Conservation (phyloP, 352 stramenopile genomes). For the Pythium graminicola region DNA sequence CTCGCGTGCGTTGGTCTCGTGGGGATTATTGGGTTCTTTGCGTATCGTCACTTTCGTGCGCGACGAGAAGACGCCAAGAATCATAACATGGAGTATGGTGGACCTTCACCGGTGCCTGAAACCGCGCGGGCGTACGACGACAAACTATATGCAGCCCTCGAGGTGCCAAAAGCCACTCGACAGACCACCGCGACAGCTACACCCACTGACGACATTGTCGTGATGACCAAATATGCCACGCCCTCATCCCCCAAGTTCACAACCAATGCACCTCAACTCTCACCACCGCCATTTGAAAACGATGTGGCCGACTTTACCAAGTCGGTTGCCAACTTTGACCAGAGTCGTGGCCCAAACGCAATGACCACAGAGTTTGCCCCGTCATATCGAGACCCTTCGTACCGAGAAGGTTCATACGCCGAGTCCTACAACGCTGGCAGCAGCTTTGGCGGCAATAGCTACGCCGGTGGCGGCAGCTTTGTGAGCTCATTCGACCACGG, state of each 20-base stretch:
- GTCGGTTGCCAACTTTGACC: conserved; percentile 43
- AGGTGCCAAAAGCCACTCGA: conserved; percentile 10
- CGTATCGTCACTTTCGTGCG: conserved; percentile 20
- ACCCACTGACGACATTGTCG: conserved; percentile 18
- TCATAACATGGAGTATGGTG: conserved; percentile 15
- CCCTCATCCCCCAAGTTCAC: conserved; percentile 24
- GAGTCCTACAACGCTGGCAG: conserved; percentile 64
- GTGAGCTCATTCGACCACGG: conserved; percentile 50
- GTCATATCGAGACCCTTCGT: conserved; percentile 18
- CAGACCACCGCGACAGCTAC: conserved; percentile 16
- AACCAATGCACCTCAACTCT: conserved; percentile 14
- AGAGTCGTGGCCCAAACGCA: conserved; percentile 34
- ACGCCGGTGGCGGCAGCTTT: conserved; percentile 28
- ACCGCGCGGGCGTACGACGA: conserved; percentile 9
- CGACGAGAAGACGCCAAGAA: conserved; percentile 19
- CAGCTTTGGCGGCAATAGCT: conserved; percentile 25
- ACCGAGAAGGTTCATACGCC: conserved; percentile 34
- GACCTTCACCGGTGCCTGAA: conserved; percentile 18
- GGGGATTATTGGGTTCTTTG: conserved; percentile 20
- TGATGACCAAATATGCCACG: conserved; percentile 22
- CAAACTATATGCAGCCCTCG: conserved; percentile 18
- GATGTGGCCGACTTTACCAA: conserved; percentile 34
- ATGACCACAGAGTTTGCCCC: conserved; percentile 5
- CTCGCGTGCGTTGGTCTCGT: conserved; percentile 19
- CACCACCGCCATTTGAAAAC: conserved; percentile 10